These are phyloP conservation scores for Termitomyces sp. DNA, from an alignment of 768 basidiomycete genomes.

Conservation along the genomic window DNA sequence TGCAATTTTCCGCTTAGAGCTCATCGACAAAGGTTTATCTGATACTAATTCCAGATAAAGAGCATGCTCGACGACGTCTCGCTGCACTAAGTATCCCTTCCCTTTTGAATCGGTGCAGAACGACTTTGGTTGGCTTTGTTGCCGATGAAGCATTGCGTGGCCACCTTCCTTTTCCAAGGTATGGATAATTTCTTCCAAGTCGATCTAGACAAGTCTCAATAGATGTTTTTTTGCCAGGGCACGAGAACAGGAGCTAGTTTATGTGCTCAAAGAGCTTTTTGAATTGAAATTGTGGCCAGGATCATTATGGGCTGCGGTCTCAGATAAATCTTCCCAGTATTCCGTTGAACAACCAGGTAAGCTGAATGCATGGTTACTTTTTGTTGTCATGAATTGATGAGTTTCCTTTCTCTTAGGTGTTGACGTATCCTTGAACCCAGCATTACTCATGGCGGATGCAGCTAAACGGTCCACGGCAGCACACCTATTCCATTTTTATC, in stretches of 20 bases:
- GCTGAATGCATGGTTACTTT: constrained; percentile 11
- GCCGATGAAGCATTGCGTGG: constrained; percentile 87
- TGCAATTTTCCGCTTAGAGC: constrained; percentile 3
- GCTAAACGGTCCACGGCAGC: constrained; percentile 71
- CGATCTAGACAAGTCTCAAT: neutral
- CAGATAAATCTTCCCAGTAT: constrained; percentile 55
- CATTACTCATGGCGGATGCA: constrained; percentile 60
- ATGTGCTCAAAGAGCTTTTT: constrained; percentile 73
- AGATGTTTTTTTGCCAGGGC: constrained; percentile 35
- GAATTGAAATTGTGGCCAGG: constrained; percentile 70
- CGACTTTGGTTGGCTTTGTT: constrained; percentile 64
- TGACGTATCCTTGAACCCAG: constrained; percentile 40
- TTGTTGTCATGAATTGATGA: neutral
- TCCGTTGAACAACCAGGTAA: constrained; percentile 54
- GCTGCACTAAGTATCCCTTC: constrained; percentile 69
- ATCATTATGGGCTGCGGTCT: constrained; percentile 70
- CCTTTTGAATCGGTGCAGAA: constrained; percentile 71
- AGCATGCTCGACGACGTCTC: constrained; percentile 54
- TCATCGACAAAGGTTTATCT: neutral
- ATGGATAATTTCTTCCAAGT: neutral
- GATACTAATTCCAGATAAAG: constrained; percentile 41
- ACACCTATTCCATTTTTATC: constrained; percentile 87
- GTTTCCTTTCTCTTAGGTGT: constrained; percentile 25
- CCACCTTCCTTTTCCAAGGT: constrained; percentile 85
- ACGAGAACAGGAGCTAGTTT: constrained; percentile 86